phyloP scores from a whole-genome alignment of 805 yeast species.

The Spencermartinsiella europaea region DNA sequence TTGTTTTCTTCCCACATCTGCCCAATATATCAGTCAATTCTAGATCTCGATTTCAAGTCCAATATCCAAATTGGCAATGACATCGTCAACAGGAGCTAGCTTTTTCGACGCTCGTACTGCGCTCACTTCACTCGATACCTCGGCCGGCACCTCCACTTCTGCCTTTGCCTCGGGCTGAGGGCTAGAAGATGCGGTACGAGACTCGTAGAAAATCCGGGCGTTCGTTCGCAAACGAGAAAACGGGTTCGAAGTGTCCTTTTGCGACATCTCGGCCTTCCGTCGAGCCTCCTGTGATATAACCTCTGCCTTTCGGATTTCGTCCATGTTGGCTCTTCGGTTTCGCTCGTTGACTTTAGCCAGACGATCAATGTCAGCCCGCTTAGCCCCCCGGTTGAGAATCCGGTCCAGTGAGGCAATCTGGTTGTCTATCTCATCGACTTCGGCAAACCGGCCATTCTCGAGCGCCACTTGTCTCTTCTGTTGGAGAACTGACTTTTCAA shows the following conservation, averaged over 20 bases:
- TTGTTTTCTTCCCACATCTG: too few species aligned
- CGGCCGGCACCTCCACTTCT: constrained; percentile 45
- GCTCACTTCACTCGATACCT: constrained; percentile 43
- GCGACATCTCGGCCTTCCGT: constrained; percentile 32
- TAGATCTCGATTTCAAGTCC: constrained; percentile 33
- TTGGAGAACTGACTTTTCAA: constrained; percentile 62
- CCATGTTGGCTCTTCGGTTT: constrained; percentile 76
- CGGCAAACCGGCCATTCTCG: constrained; percentile 36
- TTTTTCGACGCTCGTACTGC: constrained; percentile 13
- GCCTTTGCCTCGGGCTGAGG: constrained; percentile 46
- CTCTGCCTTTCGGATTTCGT: constrained; percentile 76
- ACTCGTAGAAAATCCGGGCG: constrained; percentile 68
- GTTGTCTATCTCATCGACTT: constrained; percentile 31
- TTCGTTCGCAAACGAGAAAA: constrained; percentile 85
- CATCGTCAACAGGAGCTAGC: constrained; percentile 30
- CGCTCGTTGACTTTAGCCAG: constrained; percentile 76
- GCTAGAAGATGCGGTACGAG: constrained; percentile 38
- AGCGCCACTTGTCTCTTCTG: constrained; percentile 73
- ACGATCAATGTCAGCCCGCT: constrained; percentile 30
- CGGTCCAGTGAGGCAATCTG: constrained; percentile 29
- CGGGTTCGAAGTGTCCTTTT: constrained; percentile 55
- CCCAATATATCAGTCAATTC: too few species aligned
- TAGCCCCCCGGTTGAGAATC: constrained; percentile 7
- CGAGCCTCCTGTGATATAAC: constrained; percentile 53
- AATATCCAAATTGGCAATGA: constrained; percentile 35